phyloP scores from a whole-genome alignment of 148 eudicot genomes.

The Cornus controversa region DNA sequence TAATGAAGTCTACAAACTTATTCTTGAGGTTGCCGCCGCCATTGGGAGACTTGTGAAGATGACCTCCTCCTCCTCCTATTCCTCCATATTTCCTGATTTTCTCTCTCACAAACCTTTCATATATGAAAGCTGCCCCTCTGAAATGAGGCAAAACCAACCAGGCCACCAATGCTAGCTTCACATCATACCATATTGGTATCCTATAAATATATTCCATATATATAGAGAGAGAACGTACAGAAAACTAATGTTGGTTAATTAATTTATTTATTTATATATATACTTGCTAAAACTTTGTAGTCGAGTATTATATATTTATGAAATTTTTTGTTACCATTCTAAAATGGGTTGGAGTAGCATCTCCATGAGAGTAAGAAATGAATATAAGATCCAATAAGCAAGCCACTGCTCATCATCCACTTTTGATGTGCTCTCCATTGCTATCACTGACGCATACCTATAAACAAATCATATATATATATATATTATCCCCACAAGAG shows the following conservation, averaged over 20 bases:
- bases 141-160: constrained; percentile 90
- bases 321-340: constrained; percentile 49
- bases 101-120: constrained; percentile 66
- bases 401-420: constrained; percentile 94
- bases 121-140: constrained; percentile 85
- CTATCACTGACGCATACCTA: constrained; percentile 87
- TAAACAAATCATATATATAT: neutral
- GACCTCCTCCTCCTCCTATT: constrained; percentile 9
- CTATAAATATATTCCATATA: constrained; percentile 22
- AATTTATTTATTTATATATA: too few relatives aligned
- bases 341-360: constrained; percentile 69
- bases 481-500: neutral
- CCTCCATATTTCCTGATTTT: constrained; percentile 36
- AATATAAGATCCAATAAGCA: constrained; percentile 95
- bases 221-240: too few relatives aligned
- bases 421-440: constrained; percentile 78
- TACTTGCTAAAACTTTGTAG: too few relatives aligned
- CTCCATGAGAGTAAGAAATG: constrained; percentile 83
- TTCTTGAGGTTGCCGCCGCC: constrained; percentile 48
- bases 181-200: constrained; percentile 85
- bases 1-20: constrained; percentile 38
- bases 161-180: constrained; percentile 51
- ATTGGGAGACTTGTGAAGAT: constrained; percentile 16
- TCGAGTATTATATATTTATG: too few relatives aligned
- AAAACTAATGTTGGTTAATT: too few relatives aligned